phyloP scores from a whole-genome alignment of 306 rosid genomes.

The Cicer pinnatifidum region DNA sequence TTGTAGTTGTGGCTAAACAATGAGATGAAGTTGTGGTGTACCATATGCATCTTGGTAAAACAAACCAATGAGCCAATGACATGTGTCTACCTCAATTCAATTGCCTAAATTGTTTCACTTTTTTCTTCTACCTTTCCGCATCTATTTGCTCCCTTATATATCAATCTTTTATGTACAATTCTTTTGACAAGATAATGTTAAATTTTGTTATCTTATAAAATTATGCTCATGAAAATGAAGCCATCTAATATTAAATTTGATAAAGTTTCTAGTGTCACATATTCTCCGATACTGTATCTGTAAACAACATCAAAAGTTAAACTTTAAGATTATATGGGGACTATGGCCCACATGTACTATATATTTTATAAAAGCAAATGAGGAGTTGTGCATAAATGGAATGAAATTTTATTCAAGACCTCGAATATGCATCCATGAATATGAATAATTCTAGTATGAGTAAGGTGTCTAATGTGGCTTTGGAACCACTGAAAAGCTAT shows the following conservation, averaged over 20 bases:
- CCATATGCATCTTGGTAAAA: not conserved
- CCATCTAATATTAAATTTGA: not conserved
- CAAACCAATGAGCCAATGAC: not conserved
- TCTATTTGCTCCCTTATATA: not conserved
- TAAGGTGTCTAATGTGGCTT: not conserved
- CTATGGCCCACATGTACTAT: not conserved
- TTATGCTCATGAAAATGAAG: conserved; percentile 6
- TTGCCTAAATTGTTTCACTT: not conserved
- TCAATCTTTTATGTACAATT: not conserved
- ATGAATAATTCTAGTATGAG: not conserved
- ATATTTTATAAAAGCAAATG: conserved; percentile 1
- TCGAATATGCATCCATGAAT: conserved; percentile 15
- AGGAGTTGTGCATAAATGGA: not conserved
- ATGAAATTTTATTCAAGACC: conserved; percentile 31
- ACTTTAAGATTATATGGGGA: conserved; percentile 18
- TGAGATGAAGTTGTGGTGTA: not conserved
- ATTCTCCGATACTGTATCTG: not conserved
- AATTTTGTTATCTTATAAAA: not conserved
- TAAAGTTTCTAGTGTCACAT: not conserved
- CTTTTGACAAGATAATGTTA: not conserved
- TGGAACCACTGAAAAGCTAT: not conserved
- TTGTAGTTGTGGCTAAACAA: not conserved
- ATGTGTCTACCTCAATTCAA: not conserved
- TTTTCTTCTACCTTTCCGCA: not conserved
- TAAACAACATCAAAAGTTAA: conserved; percentile 29